Percentiles rank a stretch among this genome's conserved stretches.
Evolutionary conservation across 1,139 yeast species (phyloP).

Genomic region (Kodamaea sp.): DNA sequence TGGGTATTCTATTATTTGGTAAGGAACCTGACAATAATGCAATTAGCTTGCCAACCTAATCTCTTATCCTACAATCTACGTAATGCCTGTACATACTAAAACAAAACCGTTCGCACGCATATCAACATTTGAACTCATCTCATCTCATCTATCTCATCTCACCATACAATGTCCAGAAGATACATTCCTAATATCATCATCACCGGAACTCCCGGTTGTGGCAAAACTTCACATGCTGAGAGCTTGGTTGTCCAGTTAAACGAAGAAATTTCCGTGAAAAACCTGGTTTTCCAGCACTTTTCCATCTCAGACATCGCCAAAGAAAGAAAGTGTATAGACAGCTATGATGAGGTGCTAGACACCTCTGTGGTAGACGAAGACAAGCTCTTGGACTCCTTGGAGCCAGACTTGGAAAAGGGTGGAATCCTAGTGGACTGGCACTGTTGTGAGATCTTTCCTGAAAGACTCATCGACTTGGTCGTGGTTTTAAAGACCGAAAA

Average conservation of each 20-base stretch:
- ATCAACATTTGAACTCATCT: background rate
- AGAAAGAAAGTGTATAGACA: slow-evolving; percentile 72
- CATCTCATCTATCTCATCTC: background rate
- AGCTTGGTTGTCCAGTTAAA: slow-evolving; percentile 52
- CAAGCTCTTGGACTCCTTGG: slow-evolving; percentile 75
- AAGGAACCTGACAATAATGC: no score
- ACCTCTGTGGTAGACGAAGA: slow-evolving; percentile 93
- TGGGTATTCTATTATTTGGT: no score
- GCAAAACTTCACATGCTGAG: slow-evolving; percentile 85
- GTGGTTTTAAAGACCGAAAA: slow-evolving; percentile 84
- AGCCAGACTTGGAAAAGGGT: slow-evolving; percentile 78
- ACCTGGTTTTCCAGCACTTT: slow-evolving; percentile 51
- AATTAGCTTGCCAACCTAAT: no score
- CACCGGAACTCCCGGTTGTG: slow-evolving; percentile 98
- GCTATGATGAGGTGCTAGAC: slow-evolving; percentile 82
- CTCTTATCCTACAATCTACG: no score
- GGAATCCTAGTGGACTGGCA: slow-evolving; percentile 94
- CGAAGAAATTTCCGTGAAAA: slow-evolving; percentile 25
- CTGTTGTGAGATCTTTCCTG: slow-evolving; percentile 94
- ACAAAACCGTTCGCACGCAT: no score
- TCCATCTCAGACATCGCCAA: slow-evolving; percentile 83
- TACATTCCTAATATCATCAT: slow-evolving; percentile 76
- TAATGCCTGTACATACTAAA: no score
- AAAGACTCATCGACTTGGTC: slow-evolving; percentile 85
- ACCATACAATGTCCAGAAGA: slow-evolving; percentile 36